Evolutionary conservation across 306 rosid species (phyloP), one percentile per base, ranked within the genome.

Genomic region (Morella rubra): DNA sequence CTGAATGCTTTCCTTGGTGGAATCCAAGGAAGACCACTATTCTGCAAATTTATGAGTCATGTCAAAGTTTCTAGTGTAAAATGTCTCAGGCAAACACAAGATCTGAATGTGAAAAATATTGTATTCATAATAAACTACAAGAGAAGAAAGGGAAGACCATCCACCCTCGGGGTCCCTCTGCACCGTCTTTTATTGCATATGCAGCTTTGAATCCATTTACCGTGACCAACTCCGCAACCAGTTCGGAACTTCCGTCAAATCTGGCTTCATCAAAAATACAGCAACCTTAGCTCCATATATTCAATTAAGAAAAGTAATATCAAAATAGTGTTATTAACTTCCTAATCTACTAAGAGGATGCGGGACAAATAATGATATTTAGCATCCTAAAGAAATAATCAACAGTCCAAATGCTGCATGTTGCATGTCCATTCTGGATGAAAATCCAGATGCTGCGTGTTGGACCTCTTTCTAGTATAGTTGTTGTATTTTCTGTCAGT

Each of bases 101-200:
- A 78, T 44, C 56, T 64, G 45, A 16, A 73, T 32, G n/a, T 6
- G 32, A 69, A 69, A 73, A 59, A 69, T 44, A 40, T 45, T 47
- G 54, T 76, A 74, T 4, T 51, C 50, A 37, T 56, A 27, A 77
- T 51, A 46, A 47, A 56, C 2, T 24, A 61, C 24, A 32, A 41
- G 44, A 46, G 80, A 71, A 67, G 24, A 77, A 41, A 71, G 80
- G 83, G 80, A 74, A 80, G 75, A 96, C 99, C 96, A 47, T 73
- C 99, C 99, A 96, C 87, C 99, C 99, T 41, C 96, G 88, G 7
- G 96, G 93, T 80, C 99, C 99, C 88, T 91, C 99, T 2, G 87
- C 98, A 10, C 99, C 99, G 73, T 96, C 99, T 83, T 91, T 96
- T 32, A 96, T 91, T 22, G 92, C 93, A 80, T 91, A 96, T 53